Percentiles rank a stretch among this genome's conserved stretches.
phyloP scores from a whole-genome alignment of 2,329 filamentous ascomycete species.

The Penicillium italicum region DNA sequence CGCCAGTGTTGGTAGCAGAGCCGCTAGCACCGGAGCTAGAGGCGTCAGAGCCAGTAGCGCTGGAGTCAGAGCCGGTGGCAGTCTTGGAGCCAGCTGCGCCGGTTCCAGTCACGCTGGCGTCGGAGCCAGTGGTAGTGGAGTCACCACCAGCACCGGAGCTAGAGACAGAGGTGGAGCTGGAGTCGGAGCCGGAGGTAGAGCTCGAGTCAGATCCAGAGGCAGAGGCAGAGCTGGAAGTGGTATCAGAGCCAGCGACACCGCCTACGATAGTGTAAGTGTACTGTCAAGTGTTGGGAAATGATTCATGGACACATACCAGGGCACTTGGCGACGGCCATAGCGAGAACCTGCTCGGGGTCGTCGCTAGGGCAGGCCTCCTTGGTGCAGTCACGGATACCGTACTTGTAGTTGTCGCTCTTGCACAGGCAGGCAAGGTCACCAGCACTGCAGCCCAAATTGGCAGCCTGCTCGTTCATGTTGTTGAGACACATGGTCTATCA shows the following conservation, averaged over 20 bases:
- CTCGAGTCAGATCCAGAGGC: neutral
- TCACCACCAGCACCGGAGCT: neutral
- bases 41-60: constrained; percentile 1
- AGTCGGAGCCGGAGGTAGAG: neutral
- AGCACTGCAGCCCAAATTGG: constrained; percentile 38
- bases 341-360: constrained; percentile 32
- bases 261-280: constrained; percentile 8
- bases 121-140: neutral
- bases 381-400: constrained; percentile 48
- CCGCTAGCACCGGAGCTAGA: constrained; percentile 6
- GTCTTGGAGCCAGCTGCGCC: constrained; percentile 12
- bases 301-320: constrained; percentile 21
- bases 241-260: constrained; percentile 11
- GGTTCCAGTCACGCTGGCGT: neutral
- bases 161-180: neutral
- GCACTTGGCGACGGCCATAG: constrained; percentile 37
- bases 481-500: constrained; percentile 43
- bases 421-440: constrained; percentile 43
- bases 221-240: constrained; percentile 2
- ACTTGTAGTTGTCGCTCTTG: constrained; percentile 40
- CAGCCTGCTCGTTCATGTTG: constrained; percentile 44
- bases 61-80: constrained; percentile 9
- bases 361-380: constrained; percentile 42
- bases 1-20: constrained; percentile 13
- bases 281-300: neutral